phyloP scores from a whole-genome alignment of 1,139 yeast species.

The Lodderomyces elongisporus region DNA sequence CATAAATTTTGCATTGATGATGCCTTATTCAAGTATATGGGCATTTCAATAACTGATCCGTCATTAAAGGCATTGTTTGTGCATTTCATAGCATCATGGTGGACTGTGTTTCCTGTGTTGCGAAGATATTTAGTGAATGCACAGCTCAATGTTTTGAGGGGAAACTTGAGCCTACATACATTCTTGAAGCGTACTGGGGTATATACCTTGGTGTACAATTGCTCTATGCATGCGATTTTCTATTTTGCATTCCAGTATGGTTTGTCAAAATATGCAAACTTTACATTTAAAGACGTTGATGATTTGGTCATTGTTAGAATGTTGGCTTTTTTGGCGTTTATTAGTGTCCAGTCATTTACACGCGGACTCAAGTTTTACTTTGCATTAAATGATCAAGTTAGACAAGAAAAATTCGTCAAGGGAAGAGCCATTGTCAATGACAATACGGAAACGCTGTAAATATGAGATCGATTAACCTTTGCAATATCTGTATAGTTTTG shows the following conservation, averaged over 20 bases:
- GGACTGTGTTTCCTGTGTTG: slow-evolving; percentile 20
- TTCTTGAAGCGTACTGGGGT: not conserved
- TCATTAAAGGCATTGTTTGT: slow-evolving; percentile 9
- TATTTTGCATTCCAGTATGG: not conserved
- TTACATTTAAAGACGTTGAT: not conserved
- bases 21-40: slow-evolving; percentile 15
- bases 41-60: slow-evolving; percentile 3
- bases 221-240: too few relatives aligned
- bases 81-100: slow-evolving; percentile 21
- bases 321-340: slow-evolving; percentile 13
- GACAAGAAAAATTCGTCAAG: slow-evolving; percentile 55
- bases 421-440: slow-evolving; percentile 61
- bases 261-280: not conserved
- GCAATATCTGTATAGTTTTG: too few relatives aligned
- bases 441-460: slow-evolving; percentile 20
- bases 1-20: slow-evolving; percentile 25
- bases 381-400: slow-evolving; percentile 42
- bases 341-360: slow-evolving; percentile 11
- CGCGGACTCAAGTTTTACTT: slow-evolving; percentile 14
- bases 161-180: not conserved
- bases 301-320: not conserved
- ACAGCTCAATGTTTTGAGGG: not conserved
- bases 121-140: not conserved
- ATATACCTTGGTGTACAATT: slow-evolving; percentile 2
- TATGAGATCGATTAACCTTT: too few relatives aligned